These are phyloP conservation scores for Cryptosporidium ryanae DNA, from an alignment of 169 alveolate genomes.

Conservation along the genomic window DNA sequence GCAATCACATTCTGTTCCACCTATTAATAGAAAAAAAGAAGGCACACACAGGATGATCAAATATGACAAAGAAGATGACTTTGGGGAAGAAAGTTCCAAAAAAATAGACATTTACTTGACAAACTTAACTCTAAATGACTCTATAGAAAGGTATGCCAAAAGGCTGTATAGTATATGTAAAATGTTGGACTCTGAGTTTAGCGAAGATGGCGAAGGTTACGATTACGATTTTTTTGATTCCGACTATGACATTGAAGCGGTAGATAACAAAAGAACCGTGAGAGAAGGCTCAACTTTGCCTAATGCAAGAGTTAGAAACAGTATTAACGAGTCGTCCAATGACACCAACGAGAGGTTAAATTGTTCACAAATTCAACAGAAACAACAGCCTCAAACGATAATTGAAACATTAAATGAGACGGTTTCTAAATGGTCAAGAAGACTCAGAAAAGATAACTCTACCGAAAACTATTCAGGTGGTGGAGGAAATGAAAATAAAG, in stretches of 20 bases:
- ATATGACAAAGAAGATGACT: not conserved
- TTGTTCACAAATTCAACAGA: not conserved
- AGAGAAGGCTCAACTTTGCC: not conserved
- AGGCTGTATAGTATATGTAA: constrained; percentile 25
- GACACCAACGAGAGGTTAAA: too few relatives aligned
- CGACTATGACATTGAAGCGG: not conserved
- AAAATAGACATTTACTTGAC: constrained; percentile 23
- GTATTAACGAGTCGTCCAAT: not conserved
- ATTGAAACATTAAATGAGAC: constrained; percentile 42
- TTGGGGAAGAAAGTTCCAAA: not conserved
- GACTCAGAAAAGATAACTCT: constrained; percentile 1
- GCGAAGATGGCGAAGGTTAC: constrained; percentile 13
- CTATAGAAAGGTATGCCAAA: constrained; percentile 35
- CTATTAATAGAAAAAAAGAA: not conserved
- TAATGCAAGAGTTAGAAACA: too few relatives aligned
- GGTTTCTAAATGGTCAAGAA: constrained; percentile 34
- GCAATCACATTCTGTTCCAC: constrained; percentile 35
- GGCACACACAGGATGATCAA: not conserved
- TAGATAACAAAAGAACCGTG: not conserved
- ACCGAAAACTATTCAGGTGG: not conserved
- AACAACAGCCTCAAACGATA: not conserved
- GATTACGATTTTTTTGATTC: not conserved
- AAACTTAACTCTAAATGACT: not conserved
- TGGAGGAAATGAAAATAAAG: not conserved
- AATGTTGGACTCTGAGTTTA: constrained; percentile 14